phyloP scores from a whole-genome alignment of 2,329 filamentous ascomycete species.

The Helotiales sp. region DNA sequence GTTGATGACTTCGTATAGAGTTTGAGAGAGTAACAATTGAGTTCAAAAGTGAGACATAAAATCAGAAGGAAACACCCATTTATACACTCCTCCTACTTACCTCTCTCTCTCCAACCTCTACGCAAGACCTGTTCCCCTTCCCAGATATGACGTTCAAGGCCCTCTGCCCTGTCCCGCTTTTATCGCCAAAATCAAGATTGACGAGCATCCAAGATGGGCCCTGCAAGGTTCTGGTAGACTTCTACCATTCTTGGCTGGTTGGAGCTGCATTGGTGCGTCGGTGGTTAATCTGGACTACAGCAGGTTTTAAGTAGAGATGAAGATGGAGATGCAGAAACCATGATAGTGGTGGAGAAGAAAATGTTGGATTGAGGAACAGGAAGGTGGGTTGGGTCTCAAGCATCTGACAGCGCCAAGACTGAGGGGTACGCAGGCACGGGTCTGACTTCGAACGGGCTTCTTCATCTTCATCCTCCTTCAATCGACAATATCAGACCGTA shows the following conservation, averaged over 20 bases:
- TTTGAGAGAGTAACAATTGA: background rate
- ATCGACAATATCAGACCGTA: too few species aligned
- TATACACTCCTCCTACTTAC: conserved; percentile 1
- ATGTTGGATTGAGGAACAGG: background rate
- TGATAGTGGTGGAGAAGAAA: background rate
- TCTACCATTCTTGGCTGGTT: background rate
- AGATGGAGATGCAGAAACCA: background rate
- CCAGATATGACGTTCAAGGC: conserved; percentile 8
- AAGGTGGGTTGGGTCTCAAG: background rate
- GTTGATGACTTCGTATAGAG: background rate
- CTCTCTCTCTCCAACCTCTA: background rate
- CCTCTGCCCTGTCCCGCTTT: background rate
- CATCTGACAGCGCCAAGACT: conserved; percentile 8
- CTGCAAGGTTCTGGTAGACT: conserved; percentile 1
- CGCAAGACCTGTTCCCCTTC: conserved; percentile 1
- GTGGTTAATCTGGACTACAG: background rate
- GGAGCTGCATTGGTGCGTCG: background rate
- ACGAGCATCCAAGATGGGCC: background rate
- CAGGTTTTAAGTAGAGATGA: background rate
- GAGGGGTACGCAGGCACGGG: too few species aligned
- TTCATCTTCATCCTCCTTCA: too few species aligned
- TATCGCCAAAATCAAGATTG: conserved; percentile 17
- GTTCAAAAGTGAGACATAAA: conserved; percentile 3
- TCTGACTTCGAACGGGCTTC: too few species aligned
- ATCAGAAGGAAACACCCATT: background rate